These are phyloP conservation scores for Taxillus chinensis DNA, from an alignment of 164 flowering plant genomes.

Conservation along the genomic window DNA sequence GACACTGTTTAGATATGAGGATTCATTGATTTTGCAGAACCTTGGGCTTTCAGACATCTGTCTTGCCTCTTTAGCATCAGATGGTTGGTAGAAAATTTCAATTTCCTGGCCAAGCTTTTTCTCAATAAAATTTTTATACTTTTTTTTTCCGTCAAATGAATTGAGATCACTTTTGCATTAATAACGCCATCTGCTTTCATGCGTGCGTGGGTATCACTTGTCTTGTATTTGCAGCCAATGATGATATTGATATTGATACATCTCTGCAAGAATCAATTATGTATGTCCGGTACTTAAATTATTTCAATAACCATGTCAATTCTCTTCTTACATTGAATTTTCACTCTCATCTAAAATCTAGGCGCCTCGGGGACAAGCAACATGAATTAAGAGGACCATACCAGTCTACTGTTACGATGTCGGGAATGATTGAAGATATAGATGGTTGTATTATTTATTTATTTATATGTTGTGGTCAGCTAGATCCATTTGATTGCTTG, in stretches of 20 bases:
- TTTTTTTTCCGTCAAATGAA: background rate
- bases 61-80: constrained; percentile 72
- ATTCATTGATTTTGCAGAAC: constrained; percentile 43
- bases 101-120: background rate
- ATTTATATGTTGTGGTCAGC: background rate
- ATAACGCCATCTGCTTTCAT: background rate
- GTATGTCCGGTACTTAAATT: constrained; percentile 6
- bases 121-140: no score
- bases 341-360: background rate
- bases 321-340: background rate
- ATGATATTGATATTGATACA: background rate
- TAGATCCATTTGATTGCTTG: background rate
- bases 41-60: constrained; percentile 72
- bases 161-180: background rate
- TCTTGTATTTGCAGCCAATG: constrained; percentile 6
- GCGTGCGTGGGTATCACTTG: background rate
- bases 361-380: constrained; percentile 5
- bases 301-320: background rate
- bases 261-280: constrained; percentile 5
- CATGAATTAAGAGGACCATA: constrained; percentile 3
- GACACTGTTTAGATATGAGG: constrained; percentile 45
- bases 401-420: constrained; percentile 6
- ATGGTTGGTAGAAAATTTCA: constrained; percentile 29
- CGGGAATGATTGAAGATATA: constrained; percentile 19
- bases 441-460: background rate